Evolutionary conservation across 2,329 filamentous ascomycete genomes (phyloP), one percentile per base, ranked within the genome.

Genomic region (Calonectria hongkongensis): DNA sequence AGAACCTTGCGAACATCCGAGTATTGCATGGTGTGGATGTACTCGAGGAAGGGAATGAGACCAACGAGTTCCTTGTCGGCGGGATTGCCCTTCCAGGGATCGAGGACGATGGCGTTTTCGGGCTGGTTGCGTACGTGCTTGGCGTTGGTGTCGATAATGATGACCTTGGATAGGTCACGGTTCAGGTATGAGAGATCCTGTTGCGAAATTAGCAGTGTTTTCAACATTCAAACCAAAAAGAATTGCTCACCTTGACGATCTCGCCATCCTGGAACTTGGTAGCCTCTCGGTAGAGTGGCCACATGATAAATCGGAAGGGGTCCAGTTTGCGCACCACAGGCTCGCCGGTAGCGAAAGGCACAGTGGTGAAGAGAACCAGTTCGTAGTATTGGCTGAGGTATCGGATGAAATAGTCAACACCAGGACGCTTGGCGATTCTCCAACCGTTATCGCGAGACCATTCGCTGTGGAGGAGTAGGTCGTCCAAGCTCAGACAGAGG

Each of bases 361-460:
- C 93, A 47, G 91, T 94, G 39, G 97, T 99, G 87, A 98, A 99
- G 76, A 99, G 92, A 66, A 98, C 97, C 68, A 99, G 89, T 85
- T 99, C 97, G 83, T 98, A 99, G 89, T 99, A 98, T 84, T 98
- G 96, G 85, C 94, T 96, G 62, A 99, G 90, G 84, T 99, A 99
- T 81, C 95, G 94, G 75, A 99, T 87, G 87, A 99, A 99, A 87
- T 99, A 99, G 86, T 99, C 97, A 74, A 97, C 91, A 56, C 97
- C 97, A 43, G 97, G 97, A 63, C 97, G 92, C 88, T 99, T 99
- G 33, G 97, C 97, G 74, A 97, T 90, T 78, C 96, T 92, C 95
- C 97, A 99, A 72, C 97, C 97, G 82, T 98, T 94, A 83, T 98
- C 95, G 70, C 96, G 92, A 28, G 92, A 91, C 97, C 97, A 99